Conservation (phyloP, 805 yeast species). For the Cyberlindnera mississippiensis region DNA sequence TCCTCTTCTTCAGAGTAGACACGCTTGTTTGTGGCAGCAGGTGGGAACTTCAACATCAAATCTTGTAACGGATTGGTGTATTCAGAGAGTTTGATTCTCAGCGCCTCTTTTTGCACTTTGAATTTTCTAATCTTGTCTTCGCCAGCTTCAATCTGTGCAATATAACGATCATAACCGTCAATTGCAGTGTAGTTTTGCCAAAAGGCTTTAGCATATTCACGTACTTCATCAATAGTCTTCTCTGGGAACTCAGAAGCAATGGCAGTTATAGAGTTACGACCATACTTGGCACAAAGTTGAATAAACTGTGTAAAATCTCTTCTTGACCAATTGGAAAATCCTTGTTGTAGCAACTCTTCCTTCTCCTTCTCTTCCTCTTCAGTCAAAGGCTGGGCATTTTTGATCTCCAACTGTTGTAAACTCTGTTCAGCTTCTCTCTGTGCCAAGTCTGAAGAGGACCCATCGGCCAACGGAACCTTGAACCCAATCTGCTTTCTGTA, state of each 20-base stretch:
- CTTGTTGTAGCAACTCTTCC: conserved; percentile 54
- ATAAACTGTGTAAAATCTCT: conserved; percentile 85
- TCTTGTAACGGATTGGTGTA: conserved; percentile 80
- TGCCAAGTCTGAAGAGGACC: conserved; percentile 36
- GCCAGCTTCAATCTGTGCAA: conserved; percentile 80
- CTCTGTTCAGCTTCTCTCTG: conserved; percentile 42
- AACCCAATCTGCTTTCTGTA: conserved; percentile 65
- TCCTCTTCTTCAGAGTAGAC: conserved; percentile 88
- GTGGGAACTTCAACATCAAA: conserved; percentile 65
- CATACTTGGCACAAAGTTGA: conserved; percentile 68
- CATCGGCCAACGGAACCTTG: conserved; percentile 59
- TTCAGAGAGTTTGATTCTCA: conserved; percentile 68
- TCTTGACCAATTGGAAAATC: conserved; percentile 80
- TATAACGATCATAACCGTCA: conserved; percentile 84
- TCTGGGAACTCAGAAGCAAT: conserved; percentile 75
- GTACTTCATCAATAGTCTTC: conserved; percentile 75
- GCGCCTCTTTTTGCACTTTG: conserved; percentile 70
- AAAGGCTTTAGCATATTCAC: conserved; percentile 71
- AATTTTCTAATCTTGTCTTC: conserved; percentile 72
- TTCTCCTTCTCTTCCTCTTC: conserved; percentile 73
- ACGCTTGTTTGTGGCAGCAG: conserved; percentile 59
- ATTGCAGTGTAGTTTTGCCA: conserved; percentile 78
- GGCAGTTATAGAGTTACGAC: conserved; percentile 65
- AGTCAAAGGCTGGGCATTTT: conserved; percentile 73
- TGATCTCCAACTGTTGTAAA: conserved; percentile 68